These are phyloP conservation scores for Trebouxia sp. DNA, from an alignment of 139 green algal genomes.

Conservation along the genomic window DNA sequence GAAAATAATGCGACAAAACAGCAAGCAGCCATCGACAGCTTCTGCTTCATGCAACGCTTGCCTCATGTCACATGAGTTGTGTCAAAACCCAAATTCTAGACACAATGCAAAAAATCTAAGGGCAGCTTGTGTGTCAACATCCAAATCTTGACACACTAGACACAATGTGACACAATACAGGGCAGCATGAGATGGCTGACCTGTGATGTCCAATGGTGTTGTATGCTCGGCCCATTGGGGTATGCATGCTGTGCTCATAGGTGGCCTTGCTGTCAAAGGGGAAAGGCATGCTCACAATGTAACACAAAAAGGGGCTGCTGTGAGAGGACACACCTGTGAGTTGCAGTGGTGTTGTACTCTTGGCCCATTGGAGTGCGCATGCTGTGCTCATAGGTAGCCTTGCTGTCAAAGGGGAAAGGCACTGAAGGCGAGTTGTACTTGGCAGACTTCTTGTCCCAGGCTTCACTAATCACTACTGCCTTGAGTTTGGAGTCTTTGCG, in stretches of 20 bases:
- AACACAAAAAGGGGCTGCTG: background rate
- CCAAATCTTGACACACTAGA: no score
- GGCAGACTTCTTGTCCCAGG: conserved; percentile 84
- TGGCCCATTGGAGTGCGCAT: conserved; percentile 83
- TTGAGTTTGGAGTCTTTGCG: conserved; percentile 80
- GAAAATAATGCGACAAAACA: no score
- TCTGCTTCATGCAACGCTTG: no score
- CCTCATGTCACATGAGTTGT: no score
- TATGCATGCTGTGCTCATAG: conserved; percentile 73
- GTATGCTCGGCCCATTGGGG: conserved; percentile 85
- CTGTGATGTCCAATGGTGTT: conserved; percentile 78
- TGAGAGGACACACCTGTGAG: conserved; percentile 42
- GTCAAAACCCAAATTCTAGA: no score
- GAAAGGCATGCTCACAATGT: no score
- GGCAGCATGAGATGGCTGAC: no score
- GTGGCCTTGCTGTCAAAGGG: conserved; percentile 62
- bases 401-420: conserved; percentile 77
- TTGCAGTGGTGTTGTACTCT: conserved; percentile 87
- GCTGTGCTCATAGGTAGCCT: conserved; percentile 67
- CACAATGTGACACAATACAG: no score
- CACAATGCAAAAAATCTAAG: no score
- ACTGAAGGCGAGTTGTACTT: conserved; percentile 71
- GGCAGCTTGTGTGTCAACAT: no score
- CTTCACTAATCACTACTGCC: conserved; percentile 88
- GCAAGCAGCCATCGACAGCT: no score